Conservation (phyloP, 2,329 filamentous ascomycete genomes). For the Dactylellina drechsleri region DNA sequence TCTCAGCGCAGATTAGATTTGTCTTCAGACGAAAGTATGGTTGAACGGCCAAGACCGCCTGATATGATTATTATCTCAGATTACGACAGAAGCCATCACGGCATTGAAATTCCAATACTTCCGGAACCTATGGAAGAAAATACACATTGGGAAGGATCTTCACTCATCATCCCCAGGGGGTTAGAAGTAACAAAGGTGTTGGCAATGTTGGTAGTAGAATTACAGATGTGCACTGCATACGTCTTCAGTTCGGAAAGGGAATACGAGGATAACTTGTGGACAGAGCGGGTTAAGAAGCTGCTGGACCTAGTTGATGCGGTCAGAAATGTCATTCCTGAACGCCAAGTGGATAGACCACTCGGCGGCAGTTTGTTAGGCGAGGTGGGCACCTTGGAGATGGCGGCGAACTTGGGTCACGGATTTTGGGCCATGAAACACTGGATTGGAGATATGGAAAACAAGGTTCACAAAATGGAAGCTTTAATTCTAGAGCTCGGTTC, state of each 20-base stretch:
- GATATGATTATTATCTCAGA: conserved; percentile 24
- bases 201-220: conserved; percentile 19
- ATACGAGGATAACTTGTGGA: conserved; percentile 10
- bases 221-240: conserved; percentile 12
- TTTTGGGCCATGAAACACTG: conserved; percentile 19
- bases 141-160: conserved; percentile 12
- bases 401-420: background rate
- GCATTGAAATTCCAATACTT: conserved; percentile 40
- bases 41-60: background rate
- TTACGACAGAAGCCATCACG: conserved; percentile 25
- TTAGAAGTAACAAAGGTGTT: conserved; percentile 6
- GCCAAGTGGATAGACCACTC: background rate
- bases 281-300: conserved; percentile 6
- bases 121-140: conserved; percentile 23
- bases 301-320: background rate
- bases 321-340: background rate
- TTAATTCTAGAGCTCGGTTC: background rate
- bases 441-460: background rate
- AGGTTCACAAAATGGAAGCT: background rate
- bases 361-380: conserved; percentile 4
- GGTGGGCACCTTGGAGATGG: conserved; percentile 14
- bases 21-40: background rate
- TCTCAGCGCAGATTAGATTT: background rate
- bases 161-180: conserved; percentile 9
- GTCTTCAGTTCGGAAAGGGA: background rate